Evolutionary conservation across 305 asterid genomes (phyloP).

Genomic region (Stenogyne calaminthoides): DNA sequence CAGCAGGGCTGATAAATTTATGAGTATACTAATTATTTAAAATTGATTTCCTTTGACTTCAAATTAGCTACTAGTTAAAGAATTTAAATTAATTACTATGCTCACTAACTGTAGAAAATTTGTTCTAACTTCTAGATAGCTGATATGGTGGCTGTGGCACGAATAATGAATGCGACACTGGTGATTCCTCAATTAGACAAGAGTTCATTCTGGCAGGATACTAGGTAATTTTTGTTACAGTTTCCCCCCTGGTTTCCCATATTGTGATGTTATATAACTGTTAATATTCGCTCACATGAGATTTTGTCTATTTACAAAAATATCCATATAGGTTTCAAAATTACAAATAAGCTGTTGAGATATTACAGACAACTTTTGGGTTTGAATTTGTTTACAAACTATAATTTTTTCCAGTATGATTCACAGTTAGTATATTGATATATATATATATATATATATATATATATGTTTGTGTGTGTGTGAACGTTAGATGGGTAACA

Average conservation of each 20-base stretch:
- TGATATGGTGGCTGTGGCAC: slow-evolving; percentile 99
- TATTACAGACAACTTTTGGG: background rate
- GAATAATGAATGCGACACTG: slow-evolving; percentile 86
- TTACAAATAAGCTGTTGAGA: background rate
- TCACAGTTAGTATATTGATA: background rate
- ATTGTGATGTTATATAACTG: background rate
- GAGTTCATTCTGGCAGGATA: slow-evolving; percentile 95
- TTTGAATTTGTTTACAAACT: background rate
- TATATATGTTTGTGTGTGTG: background rate
- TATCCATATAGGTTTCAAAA: background rate
- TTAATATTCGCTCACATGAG: background rate
- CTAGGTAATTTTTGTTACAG: slow-evolving; percentile 58
- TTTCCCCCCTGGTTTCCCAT: background rate
- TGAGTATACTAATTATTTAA: background rate
- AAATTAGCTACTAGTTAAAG: slow-evolving; percentile 44
- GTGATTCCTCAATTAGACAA: slow-evolving; percentile 94
- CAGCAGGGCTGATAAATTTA: slow-evolving; percentile 1
- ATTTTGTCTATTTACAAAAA: background rate
- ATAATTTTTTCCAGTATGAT: background rate
- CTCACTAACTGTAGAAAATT: slow-evolving; percentile 4
- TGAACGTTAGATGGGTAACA: background rate
- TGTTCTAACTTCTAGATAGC: slow-evolving; percentile 67
- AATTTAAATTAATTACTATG: slow-evolving; percentile 5
- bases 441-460: no score
- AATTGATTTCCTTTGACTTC: background rate